Base-by-base conservation (phyloP, 225 moss, liverwort and hornwort species). In the Polytrichum formosum region DNA sequence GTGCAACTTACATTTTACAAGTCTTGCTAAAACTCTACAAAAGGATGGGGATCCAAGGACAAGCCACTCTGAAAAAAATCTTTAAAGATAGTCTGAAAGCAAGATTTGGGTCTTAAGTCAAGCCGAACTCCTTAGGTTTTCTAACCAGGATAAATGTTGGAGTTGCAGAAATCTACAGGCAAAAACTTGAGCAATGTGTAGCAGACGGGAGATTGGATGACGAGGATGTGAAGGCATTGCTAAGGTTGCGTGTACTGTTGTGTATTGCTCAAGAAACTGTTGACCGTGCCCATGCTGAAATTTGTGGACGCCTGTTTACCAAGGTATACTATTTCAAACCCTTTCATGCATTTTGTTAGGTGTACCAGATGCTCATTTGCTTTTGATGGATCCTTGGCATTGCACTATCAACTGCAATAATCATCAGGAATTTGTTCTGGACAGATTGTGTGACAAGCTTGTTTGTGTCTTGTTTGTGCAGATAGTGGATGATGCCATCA, bases 141-240 rank as follows among this genome's bases (percentile, higher is more conserved):
- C 46, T 46, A 46, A 46, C 46, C 46, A 46, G 25, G 54, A 69
- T 37, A 37, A 67, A 61, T 19, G 54, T 46, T 1, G 30, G 53
- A 28, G 22, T 18, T 77, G 59, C 90, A 95, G 97, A 98, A 75
- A 98, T 98, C 53, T 98, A 98, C 78, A 86, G 88, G 81, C 94
- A 92, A 81, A 98, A 98, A 77, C 81, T 98, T 70, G 97, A 94
- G 75, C 97, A 98, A 64, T 98, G 97, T 83, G 78, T 98, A 31
- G 86, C 91, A 69, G 92, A 94, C 73, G 97, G 92, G 63, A 82
- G 79, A 61, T 79, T 94, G 78, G 87, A 91, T 79, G 97, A 94
- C n/a, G 94, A 88, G 33, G 97, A 98, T 74, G 79, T 94, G 28
- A 88, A 91, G 70, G 86, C 82, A 26, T 79, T 98, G 71, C 69